Percentiles rank a stretch among this genome's conserved stretches.
Conservation (phyloP, 2,329 filamentous ascomycete genomes). For the Cordyceps pruinosa region DNA sequence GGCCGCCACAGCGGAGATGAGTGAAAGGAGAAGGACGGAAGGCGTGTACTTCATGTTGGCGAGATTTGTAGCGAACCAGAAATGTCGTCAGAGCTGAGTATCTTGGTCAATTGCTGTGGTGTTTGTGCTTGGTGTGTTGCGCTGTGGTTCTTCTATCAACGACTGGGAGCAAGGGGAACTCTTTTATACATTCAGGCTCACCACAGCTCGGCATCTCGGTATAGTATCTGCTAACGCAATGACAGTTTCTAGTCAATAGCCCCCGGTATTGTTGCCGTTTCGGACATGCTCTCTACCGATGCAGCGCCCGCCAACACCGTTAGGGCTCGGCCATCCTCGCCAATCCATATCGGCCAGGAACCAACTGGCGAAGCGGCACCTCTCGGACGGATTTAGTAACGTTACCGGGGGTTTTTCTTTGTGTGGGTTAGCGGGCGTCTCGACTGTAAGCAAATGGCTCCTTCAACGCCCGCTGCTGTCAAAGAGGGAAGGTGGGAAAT, state of each 20-base stretch:
- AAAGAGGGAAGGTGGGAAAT: not conserved
- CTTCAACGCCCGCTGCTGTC: not conserved
- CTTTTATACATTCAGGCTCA: not conserved
- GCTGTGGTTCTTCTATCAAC: not conserved
- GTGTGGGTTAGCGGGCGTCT: not conserved
- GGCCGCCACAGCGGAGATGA: not conserved
- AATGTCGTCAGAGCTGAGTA: not conserved
- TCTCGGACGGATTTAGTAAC: not conserved
- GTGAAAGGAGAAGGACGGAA: not conserved
- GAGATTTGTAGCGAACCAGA: not conserved
- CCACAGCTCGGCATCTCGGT: not conserved
- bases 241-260: too few relatives aligned
- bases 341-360: not conserved
- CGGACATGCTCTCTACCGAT: not conserved
- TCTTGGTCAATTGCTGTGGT: not conserved
- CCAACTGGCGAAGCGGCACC: not conserved
- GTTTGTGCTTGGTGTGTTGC: not conserved
- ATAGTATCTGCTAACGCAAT: not conserved
- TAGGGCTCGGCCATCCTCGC: not conserved
- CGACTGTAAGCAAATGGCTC: not conserved
- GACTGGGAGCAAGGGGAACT: not conserved
- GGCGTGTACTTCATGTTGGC: constrained; percentile 4
- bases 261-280: not conserved
- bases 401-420: not conserved
- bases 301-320: not conserved